Base-by-base conservation (phyloP, 2,329 filamentous ascomycete genomes). In the Emmonsiellopsis sp. region DNA sequence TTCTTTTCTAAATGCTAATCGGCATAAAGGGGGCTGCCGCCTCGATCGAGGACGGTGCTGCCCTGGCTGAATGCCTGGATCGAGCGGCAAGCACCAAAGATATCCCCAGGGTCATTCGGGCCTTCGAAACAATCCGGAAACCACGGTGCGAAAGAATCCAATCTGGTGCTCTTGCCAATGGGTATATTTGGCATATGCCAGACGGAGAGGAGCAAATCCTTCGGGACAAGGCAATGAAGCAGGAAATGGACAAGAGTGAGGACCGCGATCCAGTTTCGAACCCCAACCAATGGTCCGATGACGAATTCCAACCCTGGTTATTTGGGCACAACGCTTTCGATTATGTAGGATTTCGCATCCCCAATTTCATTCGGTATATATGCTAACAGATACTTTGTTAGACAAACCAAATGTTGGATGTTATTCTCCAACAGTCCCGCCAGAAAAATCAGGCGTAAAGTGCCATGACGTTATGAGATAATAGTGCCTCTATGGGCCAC, bases 11-110 rank as follows among this genome's bases (percentile, higher is more conserved):
- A 3, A 27, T 27, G 34, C 7, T 32, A 31, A 45, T 33, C 11
- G 10, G 3, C 8, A 6, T 13, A n/a, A 39, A 54, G 53, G 69
- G 71, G 1, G 71, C 70, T 1, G 71, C 68, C 2, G 70, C 69
- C 64, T 67, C 69, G 0, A 65, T 72, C 17, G 71, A 73, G 53
- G 71, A 73, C 49, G 71, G 65, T 2, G 70, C 68, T 6, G 68
- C 68, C 1, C 62, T 73, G 2, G 69, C 37, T 3, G 53, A 47
- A 47, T 52, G 42, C 42, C 53, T 55, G 11, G 33, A 52, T 17
- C 46, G 37, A 48, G 53, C 42, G 2, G 43, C n/a, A 21, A 39
- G 32, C 3, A 8, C 13, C 9, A n/a, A 37, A 33, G 48, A 51
- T 13, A 47, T 55, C 17, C 48, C 53, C 7, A 42, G 42, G 32